Evolutionary conservation across 177 flowering plant genomes (phyloP), one percentile per base, ranked within the genome.

Genomic region (Vitis hybrid): DNA sequence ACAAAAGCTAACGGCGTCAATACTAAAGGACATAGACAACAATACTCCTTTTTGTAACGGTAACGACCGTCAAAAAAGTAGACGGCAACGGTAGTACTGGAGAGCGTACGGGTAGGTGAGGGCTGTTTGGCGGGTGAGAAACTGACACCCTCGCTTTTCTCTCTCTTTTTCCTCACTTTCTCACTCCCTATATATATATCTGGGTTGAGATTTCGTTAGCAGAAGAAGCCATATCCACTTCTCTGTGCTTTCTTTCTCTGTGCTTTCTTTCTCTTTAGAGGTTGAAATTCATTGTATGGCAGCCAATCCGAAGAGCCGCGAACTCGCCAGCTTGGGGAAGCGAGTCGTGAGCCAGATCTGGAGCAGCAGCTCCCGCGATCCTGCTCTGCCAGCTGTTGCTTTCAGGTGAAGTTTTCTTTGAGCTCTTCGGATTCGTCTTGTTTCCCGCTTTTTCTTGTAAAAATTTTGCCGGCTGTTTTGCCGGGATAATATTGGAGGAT

Each of bases 261-360:
- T 12, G 13, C 11, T 55, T 11, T 14, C 55, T 50, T 24, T 6
- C 62, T 24, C 55, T 31, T 28, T 10, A 8, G 33, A 15, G 12
- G 4, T 12, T 59, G 33, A 59, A 19, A 17, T 8, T 2, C 54
- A 20, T 84, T 86, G 85, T 71, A 88, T 88, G 91, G 91, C 91
- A 62, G 87, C 87, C 75, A 83, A 82, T 69, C 81, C 77, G 78
- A 81, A 79, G 78, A 74, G 81, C 67, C 75, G 76, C n/a, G 82
- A 83, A 80, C 50, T 86, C 76, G 84, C 75, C 53, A 77, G 55
- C 70, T 60, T 85, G 15, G 89, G 88, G 50, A 88, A 82, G 84
- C 84, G 82, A 80, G 68, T 83, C 54, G 74, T 73, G 31, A 57
- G 57, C 65, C 84, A 80, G 83, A 81, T 78, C 84, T 69, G 80